These are phyloP conservation scores for Pisolithus albus DNA, from an alignment of 768 basidiomycete genomes.

Conservation along the genomic window DNA sequence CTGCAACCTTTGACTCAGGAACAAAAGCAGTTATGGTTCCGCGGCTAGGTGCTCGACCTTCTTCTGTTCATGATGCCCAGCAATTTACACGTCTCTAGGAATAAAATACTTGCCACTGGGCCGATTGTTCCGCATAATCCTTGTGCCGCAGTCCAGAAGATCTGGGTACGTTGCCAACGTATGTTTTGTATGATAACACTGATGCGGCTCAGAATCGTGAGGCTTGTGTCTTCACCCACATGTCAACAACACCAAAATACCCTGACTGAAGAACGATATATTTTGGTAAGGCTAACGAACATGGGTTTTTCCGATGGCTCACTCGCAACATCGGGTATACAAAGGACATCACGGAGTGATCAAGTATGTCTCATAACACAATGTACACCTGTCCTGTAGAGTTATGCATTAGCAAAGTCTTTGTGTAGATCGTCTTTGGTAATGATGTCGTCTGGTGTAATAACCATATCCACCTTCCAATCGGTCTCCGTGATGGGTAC, in stretches of 20 bases:
- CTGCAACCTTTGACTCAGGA: slow-evolving; percentile 61
- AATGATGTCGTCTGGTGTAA: slow-evolving; percentile 40
- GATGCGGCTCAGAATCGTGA: slow-evolving; percentile 28
- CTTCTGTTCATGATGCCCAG: slow-evolving; percentile 3
- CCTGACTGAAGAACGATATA: slow-evolving; percentile 17
- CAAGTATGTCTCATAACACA: slow-evolving; percentile 15
- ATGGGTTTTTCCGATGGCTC: slow-evolving; percentile 2
- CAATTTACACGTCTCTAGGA: slow-evolving; percentile 17
- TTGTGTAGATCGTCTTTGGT: slow-evolving; percentile 9
- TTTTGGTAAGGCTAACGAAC: slow-evolving; percentile 22
- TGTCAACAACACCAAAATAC: slow-evolving; percentile 11
- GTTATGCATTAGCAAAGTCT: slow-evolving; percentile 16
- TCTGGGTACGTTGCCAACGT: slow-evolving; percentile 31
- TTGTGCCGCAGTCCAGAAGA: slow-evolving; percentile 34
- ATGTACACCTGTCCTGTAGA: slow-evolving; percentile 10
- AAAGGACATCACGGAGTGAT: slow-evolving; percentile 18
- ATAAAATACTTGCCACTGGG: slow-evolving; percentile 37
- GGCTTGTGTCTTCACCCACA: slow-evolving; percentile 34
- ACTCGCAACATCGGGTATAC: slow-evolving; percentile 6
- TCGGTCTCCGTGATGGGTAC: slow-evolving; percentile 54
- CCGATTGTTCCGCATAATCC: slow-evolving; percentile 37
- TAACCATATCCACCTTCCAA: slow-evolving; percentile 57
- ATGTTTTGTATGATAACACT: slow-evolving; percentile 9
- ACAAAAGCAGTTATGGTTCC: slow-evolving; percentile 60
- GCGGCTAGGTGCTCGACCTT: slow-evolving; percentile 43